These are phyloP conservation scores for Cicer arietinum DNA, from an alignment of 306 rosid genomes.

Conservation along the genomic window DNA sequence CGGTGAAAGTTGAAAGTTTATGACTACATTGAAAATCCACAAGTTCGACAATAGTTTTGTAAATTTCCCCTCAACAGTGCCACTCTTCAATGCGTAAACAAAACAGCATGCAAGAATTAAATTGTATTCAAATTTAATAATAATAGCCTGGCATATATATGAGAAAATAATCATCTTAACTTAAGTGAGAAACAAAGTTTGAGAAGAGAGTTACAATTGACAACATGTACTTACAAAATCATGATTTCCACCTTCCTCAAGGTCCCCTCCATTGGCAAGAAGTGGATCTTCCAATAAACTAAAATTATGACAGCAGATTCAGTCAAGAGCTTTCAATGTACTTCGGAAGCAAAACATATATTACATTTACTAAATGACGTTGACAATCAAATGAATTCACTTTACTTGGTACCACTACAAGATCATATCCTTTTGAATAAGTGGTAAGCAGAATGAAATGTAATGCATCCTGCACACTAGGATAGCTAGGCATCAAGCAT, in stretches of 20 bases:
- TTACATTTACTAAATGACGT: background rate
- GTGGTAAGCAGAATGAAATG: constrained; percentile 28
- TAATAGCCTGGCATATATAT: constrained; percentile 25
- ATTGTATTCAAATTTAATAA: constrained; percentile 17
- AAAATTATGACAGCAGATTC: constrained; percentile 47
- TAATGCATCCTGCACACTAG: constrained; percentile 25
- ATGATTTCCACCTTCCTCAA: constrained; percentile 67
- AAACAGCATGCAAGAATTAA: constrained; percentile 4
- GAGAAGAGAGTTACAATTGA: constrained; percentile 30
- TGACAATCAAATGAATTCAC: constrained; percentile 24
- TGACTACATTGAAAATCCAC: background rate
- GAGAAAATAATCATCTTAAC: constrained; percentile 23
- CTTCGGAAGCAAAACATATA: constrained; percentile 29
- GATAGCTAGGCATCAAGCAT: constrained; percentile 6
- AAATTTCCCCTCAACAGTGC: constrained; percentile 15
- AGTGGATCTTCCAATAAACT: constrained; percentile 82
- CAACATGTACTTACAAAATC: constrained; percentile 64
- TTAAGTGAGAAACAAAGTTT: constrained; percentile 26
- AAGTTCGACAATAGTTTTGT: background rate
- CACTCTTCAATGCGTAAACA: constrained; percentile 16
- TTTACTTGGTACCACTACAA: constrained; percentile 17
- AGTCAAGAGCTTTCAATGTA: constrained; percentile 32
- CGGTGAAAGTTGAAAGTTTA: constrained; percentile 21
- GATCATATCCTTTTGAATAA: constrained; percentile 29
- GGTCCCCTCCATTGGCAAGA: constrained; percentile 62